A percentile compares a stretch with the other conserved stretches of the same genome.
These are phyloP conservation scores for Colletotrichum graminicola DNA, from an alignment of 2,329 filamentous ascomycete species.

Conservation along the genomic window DNA sequence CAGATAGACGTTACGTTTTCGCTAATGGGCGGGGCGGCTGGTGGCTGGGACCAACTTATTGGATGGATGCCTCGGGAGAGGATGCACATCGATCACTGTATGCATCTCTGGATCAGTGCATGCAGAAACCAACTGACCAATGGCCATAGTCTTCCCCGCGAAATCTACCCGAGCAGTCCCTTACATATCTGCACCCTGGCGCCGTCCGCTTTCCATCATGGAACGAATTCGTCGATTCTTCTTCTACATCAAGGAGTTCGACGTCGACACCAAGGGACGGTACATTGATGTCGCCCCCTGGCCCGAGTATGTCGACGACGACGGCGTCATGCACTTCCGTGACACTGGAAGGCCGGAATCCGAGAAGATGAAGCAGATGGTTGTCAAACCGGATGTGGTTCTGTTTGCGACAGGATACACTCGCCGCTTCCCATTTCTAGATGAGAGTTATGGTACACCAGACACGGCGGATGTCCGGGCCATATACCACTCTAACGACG, in stretches of 20 bases:
- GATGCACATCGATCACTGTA: slow-evolving; percentile 41
- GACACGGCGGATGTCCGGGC: slow-evolving; percentile 64
- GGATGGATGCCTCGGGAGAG: slow-evolving; percentile 54
- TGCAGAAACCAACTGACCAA: background rate
- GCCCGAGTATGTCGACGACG: slow-evolving; percentile 49
- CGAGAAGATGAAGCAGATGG: slow-evolving; percentile 46
- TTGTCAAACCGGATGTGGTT: slow-evolving; percentile 52
- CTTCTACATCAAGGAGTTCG: slow-evolving; percentile 46
- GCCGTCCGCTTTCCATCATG: slow-evolving; percentile 44
- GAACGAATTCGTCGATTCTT: slow-evolving; percentile 51
- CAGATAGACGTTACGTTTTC: slow-evolving; percentile 59
- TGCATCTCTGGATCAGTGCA: background rate
- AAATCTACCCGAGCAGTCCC: slow-evolving; percentile 52
- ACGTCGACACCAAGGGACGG: slow-evolving; percentile 44
- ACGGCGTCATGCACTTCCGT: slow-evolving; percentile 51
- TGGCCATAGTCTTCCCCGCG: slow-evolving; percentile 48
- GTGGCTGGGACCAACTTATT: slow-evolving; percentile 62
- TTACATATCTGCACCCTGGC: slow-evolving; percentile 52
- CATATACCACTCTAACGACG: slow-evolving; percentile 60
- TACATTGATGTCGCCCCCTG: slow-evolving; percentile 54
- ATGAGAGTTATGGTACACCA: slow-evolving; percentile 53
- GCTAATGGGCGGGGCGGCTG: slow-evolving; percentile 58
- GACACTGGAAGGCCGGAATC: slow-evolving; percentile 49
- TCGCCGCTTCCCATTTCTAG: slow-evolving; percentile 51
- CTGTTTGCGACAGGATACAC: slow-evolving; percentile 55